These are phyloP conservation scores for Boletellus deceptivus DNA, from an alignment of 1,284 basidiomycete species.

Conservation along the genomic window DNA sequence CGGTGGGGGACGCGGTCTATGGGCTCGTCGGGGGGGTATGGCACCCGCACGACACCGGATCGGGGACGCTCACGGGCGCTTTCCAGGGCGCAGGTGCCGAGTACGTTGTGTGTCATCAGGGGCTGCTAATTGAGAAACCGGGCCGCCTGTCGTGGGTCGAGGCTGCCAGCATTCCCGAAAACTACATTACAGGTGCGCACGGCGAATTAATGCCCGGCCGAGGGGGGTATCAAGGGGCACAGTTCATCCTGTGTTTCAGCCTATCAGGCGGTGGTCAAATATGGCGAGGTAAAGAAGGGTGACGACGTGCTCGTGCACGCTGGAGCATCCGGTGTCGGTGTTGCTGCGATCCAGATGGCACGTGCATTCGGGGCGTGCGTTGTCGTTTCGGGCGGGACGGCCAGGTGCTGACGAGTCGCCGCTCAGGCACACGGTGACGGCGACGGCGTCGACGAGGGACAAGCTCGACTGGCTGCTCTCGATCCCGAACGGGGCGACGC, in stretches of 20 bases:
- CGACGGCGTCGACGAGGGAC: slow-evolving; percentile 83
- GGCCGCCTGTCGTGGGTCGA: slow-evolving; percentile 75
- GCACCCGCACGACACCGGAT: slow-evolving; percentile 3
- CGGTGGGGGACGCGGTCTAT: slow-evolving; percentile 82
- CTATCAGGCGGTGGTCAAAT: slow-evolving; percentile 77
- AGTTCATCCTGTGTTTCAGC: slow-evolving; percentile 43
- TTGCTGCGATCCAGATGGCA: slow-evolving; percentile 90
- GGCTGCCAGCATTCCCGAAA: slow-evolving; percentile 85
- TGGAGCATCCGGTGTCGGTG: slow-evolving; percentile 86
- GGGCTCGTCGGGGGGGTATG: slow-evolving; percentile 73
- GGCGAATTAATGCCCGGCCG: slow-evolving; percentile 10
- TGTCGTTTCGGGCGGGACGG: slow-evolving; percentile 1
- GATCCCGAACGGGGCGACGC: slow-evolving; percentile 64
- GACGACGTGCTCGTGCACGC: slow-evolving; percentile 88
- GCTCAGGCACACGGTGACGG: slow-evolving; percentile 65
- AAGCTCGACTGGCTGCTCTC: slow-evolving; percentile 80
- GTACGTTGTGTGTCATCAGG: slow-evolving; percentile 70
- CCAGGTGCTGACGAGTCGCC: slow-evolving; percentile 4
- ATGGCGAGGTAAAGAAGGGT: slow-evolving; percentile 66
- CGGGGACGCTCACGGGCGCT: slow-evolving; percentile 8
- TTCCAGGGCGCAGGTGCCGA: slow-evolving; percentile 88
- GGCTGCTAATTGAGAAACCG: slow-evolving; percentile 78
- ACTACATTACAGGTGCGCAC: slow-evolving; percentile 74
- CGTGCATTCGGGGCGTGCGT: slow-evolving; percentile 71
- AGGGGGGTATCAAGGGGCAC: background rate